Percentiles rank a stretch among this genome's conserved stretches.
phyloP scores from a whole-genome alignment of 805 yeast species.

The Spathaspora arborariae region DNA sequence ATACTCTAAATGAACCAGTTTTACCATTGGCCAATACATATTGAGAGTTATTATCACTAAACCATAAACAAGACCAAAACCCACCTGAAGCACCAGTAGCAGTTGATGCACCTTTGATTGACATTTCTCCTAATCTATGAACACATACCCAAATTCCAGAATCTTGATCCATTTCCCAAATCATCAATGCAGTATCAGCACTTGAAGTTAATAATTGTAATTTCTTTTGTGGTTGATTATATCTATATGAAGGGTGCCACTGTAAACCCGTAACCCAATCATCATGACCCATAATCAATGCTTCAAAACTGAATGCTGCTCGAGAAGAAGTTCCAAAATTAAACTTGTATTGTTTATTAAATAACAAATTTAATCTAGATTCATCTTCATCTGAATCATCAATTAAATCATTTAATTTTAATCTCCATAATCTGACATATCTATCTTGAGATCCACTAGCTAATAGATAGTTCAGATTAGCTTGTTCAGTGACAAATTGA shows the following conservation, averaged over 20 bases:
- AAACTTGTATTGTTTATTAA: slow-evolving; percentile 72
- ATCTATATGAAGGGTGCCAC: slow-evolving; percentile 60
- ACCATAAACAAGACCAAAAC: slow-evolving; percentile 69
- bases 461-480: slow-evolving; percentile 52
- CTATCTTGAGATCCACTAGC: slow-evolving; percentile 94
- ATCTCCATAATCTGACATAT: slow-evolving; percentile 86
- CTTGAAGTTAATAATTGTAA: slow-evolving; percentile 74
- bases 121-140: slow-evolving; percentile 82
- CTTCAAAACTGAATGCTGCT: slow-evolving; percentile 76
- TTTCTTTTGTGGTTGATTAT: slow-evolving; percentile 20
- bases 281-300: slow-evolving; percentile 95
- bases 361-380: slow-evolving; percentile 48
- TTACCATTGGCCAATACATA: slow-evolving; percentile 78
- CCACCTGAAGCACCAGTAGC: slow-evolving; percentile 92
- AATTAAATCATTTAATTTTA: slow-evolving; percentile 51
- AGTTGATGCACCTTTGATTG: slow-evolving; percentile 95
- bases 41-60: slow-evolving; percentile 28
- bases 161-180: slow-evolving; percentile 84
- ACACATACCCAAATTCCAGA: slow-evolving; percentile 90
- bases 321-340: slow-evolving; percentile 27
- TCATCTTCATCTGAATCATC: slow-evolving; percentile 57
- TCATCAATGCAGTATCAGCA: slow-evolving; percentile 89
- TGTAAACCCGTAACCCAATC: slow-evolving; percentile 88
- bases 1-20: slow-evolving; percentile 88
- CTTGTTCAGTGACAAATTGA: slow-evolving; percentile 48